phyloP scores from a whole-genome alignment of 2,329 filamentous ascomycete genomes.

The Domatiomyces catenatus region DNA sequence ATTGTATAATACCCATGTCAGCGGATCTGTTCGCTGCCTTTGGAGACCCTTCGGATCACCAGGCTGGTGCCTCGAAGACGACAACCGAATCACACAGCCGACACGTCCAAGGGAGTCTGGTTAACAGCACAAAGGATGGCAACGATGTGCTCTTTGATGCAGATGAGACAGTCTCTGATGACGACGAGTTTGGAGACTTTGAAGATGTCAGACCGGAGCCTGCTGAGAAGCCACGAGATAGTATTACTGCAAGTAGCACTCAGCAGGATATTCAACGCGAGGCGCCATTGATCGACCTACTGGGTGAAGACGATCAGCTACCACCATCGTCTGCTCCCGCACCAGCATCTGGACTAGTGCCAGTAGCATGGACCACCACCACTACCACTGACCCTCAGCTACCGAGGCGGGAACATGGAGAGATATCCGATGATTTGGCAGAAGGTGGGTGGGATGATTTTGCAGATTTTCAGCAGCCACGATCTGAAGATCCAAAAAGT shows the following conservation, averaged over 20 bases:
- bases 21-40: slow-evolving; percentile 41
- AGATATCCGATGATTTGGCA: background rate
- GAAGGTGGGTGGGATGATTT: slow-evolving; percentile 35
- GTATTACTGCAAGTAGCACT: background rate
- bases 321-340: background rate
- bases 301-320: slow-evolving; percentile 1
- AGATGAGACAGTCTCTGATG: slow-evolving; percentile 30
- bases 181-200: slow-evolving; percentile 48
- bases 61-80: no score
- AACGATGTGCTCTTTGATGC: slow-evolving; percentile 52
- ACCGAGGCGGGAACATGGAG: background rate
- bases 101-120: no score
- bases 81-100: no score
- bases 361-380: background rate
- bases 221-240: background rate
- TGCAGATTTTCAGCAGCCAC: slow-evolving; percentile 13
- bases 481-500: background rate
- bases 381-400: background rate
- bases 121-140: slow-evolving; percentile 1
- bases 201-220: slow-evolving; percentile 33
- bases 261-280: background rate
- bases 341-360: background rate
- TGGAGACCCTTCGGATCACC: slow-evolving; percentile 13
- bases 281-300: background rate
- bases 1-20: slow-evolving; percentile 28